These are phyloP conservation scores for Medicago lupulina DNA, from an alignment of 306 rosid species.

Conservation along the genomic window DNA sequence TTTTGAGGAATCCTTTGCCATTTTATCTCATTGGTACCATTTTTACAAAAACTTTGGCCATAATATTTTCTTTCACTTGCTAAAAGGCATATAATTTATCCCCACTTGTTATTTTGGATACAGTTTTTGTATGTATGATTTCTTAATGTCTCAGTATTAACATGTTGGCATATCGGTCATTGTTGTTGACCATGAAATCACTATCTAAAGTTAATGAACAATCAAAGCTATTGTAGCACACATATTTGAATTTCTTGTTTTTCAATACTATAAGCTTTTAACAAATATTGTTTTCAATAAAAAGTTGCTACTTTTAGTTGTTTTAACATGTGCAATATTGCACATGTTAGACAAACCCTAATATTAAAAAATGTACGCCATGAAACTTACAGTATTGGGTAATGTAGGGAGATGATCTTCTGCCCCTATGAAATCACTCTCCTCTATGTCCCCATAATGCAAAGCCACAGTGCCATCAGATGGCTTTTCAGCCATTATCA, in stretches of 20 bases:
- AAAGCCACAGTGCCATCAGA: conserved; percentile 91
- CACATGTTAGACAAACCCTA: no score
- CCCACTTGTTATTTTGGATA: conserved; percentile 7
- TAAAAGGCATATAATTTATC: not conserved
- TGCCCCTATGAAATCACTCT: conserved; percentile 50
- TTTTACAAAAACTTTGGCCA: conserved; percentile 5
- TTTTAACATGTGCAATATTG: no score
- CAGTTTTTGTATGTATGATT: conserved; percentile 9
- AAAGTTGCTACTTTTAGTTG: no score
- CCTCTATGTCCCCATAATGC: conserved; percentile 75
- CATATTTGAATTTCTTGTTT: conserved; percentile 21
- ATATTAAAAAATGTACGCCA: conserved; percentile 8
- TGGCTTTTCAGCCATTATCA: conserved; percentile 89
- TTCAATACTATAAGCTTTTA: not conserved
- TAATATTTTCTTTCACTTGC: conserved; percentile 21
- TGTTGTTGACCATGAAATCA: conserved; percentile 10
- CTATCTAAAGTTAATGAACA: conserved; percentile 28
- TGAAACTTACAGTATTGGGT: conserved; percentile 86
- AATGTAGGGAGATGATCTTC: conserved; percentile 87
- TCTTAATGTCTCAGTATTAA: conserved; percentile 20
- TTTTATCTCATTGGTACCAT: conserved; percentile 21
- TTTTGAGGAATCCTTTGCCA: conserved; percentile 8
- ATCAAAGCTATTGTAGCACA: conserved; percentile 2
- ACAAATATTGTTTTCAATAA: no score
- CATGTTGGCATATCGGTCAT: conserved; percentile 26